A percentile compares a stretch with the other conserved stretches of the same genome.
phyloP scores from a whole-genome alignment of 1,284 basidiomycete species.

The Bondarzewia mesenterica region DNA sequence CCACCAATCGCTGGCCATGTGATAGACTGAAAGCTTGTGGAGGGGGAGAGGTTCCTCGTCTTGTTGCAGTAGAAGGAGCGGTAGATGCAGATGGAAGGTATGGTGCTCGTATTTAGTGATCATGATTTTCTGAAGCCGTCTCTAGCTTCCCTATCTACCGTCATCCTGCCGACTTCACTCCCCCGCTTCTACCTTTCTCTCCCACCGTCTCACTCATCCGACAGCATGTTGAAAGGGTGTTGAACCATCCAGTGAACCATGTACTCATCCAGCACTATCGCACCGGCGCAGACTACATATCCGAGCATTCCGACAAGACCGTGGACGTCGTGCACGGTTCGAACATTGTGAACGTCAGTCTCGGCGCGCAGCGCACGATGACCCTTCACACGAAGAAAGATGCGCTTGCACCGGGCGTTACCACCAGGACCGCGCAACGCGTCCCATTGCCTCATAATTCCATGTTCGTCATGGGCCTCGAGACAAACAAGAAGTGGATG shows the following conservation, averaged over 20 bases:
- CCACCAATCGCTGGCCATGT: neutral
- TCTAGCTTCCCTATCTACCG: constrained; percentile 71
- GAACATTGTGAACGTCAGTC: constrained; percentile 66
- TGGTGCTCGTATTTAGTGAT: constrained; percentile 4
- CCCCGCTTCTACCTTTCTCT: constrained; percentile 54
- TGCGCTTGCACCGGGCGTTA: neutral
- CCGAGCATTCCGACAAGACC: constrained; percentile 77
- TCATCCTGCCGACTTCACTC: constrained; percentile 69
- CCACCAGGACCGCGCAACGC: constrained; percentile 32
- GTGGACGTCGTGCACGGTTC: constrained; percentile 65
- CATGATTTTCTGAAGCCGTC: neutral
- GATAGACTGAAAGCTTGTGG: constrained; percentile 1
- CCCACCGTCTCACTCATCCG: constrained; percentile 58
- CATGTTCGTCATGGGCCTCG: constrained; percentile 66
- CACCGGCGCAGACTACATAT: constrained; percentile 68
- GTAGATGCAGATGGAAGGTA: constrained; percentile 56
- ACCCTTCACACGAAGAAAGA: constrained; percentile 58
- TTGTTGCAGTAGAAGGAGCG: constrained; percentile 65
- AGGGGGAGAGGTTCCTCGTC: constrained; percentile 71
- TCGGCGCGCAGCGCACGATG: constrained; percentile 68
- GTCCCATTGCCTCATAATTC: constrained; percentile 70
- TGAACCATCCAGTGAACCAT: constrained; percentile 62
- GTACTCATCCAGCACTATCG: constrained; percentile 74
- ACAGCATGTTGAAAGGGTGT: constrained; percentile 43
- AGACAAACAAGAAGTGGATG: constrained; percentile 62